These are phyloP conservation scores for Saccharomycopsis fermentans DNA, from an alignment of 805 yeast genomes.

Conservation along the genomic window DNA sequence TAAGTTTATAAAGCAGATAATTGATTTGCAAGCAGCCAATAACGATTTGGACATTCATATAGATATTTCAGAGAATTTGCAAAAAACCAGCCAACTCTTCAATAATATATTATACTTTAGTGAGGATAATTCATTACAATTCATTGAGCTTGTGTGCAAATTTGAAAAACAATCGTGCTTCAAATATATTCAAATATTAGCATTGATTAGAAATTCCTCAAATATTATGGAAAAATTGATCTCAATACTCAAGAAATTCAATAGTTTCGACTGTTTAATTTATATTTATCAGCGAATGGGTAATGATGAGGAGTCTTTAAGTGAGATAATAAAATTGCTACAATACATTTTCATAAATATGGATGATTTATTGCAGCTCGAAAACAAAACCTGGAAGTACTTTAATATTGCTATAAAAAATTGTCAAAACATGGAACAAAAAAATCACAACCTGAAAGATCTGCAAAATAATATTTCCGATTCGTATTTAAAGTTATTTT, in stretches of 20 bases:
- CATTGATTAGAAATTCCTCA: background rate
- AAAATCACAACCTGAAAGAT: background rate
- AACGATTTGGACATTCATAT: background rate
- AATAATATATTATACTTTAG: background rate
- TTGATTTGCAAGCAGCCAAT: background rate
- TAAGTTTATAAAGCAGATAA: background rate
- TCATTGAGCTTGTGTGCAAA: background rate
- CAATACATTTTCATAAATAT: background rate
- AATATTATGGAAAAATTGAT: background rate
- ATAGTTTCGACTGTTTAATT: conserved; percentile 9
- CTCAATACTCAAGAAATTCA: background rate
- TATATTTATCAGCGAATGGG: conserved; percentile 5
- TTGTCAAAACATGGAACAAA: conserved; percentile 16
- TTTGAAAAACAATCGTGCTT: background rate
- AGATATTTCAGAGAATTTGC: background rate
- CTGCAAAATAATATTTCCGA: background rate
- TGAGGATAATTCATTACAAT: background rate
- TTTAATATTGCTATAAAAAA: conserved; percentile 27
- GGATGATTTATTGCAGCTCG: conserved; percentile 16
- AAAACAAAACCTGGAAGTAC: conserved; percentile 28
- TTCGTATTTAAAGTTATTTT: background rate
- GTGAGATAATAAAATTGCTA: conserved; percentile 18
- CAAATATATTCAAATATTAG: background rate
- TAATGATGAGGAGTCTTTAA: conserved; percentile 18
- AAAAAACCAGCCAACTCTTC: background rate